Evolutionary conservation across 805 yeast species (phyloP).

Genomic region (Kazachstania martiniae): DNA sequence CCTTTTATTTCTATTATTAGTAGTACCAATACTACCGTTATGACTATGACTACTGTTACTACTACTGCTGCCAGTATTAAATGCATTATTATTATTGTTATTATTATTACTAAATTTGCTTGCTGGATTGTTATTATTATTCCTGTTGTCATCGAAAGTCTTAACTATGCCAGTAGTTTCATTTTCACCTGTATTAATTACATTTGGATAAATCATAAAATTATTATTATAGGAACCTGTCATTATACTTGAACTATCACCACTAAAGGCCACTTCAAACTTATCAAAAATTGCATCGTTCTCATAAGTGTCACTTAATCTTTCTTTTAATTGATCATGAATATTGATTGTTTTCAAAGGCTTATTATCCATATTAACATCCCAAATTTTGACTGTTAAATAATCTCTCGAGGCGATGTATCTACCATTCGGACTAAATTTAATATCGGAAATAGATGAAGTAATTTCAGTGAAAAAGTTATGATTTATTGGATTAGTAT

Average conservation of each 20-base stretch:
- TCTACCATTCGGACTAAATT: conserved; percentile 84
- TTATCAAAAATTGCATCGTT: conserved; percentile 97
- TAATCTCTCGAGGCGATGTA: conserved; percentile 96
- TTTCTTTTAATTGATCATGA: conserved; percentile 88
- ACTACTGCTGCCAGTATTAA: conserved; percentile 1
- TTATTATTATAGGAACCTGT: conserved; percentile 96
- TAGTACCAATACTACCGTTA: neutral
- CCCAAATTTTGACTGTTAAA: conserved; percentile 97
- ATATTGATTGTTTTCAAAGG: conserved; percentile 92
- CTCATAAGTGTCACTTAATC: conserved; percentile 94
- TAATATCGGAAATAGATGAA: conserved; percentile 84
- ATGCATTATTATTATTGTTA: conserved; percentile 3
- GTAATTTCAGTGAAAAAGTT: conserved; percentile 97
- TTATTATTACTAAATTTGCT: conserved; percentile 2
- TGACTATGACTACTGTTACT: conserved; percentile 1
- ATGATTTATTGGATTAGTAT: conserved; percentile 83
- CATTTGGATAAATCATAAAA: conserved; percentile 93
- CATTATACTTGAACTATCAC: conserved; percentile 86
- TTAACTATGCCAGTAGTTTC: conserved; percentile 7
- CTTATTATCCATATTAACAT: conserved; percentile 89
- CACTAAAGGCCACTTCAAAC: conserved; percentile 91
- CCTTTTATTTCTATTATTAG: neutral
- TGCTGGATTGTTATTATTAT: conserved; percentile 2
- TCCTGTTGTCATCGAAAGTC: conserved; percentile 5
- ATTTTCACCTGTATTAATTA: conserved; percentile 31